These are phyloP conservation scores for Antitrichia curtipendula DNA, from an alignment of 225 moss, liverwort and hornwort species.

Conservation along the genomic window DNA sequence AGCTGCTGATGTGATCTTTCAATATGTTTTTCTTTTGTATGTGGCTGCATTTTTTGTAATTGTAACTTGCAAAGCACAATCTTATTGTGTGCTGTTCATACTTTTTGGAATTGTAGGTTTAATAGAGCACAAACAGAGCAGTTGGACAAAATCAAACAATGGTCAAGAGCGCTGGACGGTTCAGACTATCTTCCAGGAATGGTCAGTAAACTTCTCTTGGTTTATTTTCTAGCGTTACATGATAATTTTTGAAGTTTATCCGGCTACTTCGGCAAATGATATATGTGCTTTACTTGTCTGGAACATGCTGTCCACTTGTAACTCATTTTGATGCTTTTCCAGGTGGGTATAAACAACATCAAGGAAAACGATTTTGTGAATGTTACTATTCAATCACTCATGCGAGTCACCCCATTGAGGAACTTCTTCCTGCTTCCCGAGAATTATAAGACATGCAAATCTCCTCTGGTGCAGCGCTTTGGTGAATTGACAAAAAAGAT, in stretches of 20 bases:
- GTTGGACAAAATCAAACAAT: conserved; percentile 84
- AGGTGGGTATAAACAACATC: conserved; percentile 87
- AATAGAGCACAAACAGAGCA: conserved; percentile 49
- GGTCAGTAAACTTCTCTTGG: conserved; percentile 29
- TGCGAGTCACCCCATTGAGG: conserved; percentile 91
- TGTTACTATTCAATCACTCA: conserved; percentile 85
- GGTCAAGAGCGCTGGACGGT: conserved; percentile 91
- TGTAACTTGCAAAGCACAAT: not conserved
- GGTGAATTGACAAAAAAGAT: conserved; percentile 95
- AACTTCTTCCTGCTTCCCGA: conserved; percentile 88
- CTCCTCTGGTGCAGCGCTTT: conserved; percentile 82
- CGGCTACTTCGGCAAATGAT: not conserved
- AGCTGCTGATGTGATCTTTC: not conserved
- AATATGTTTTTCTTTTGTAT: not conserved
- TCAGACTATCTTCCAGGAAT: conserved; percentile 97
- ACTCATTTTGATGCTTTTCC: not conserved
- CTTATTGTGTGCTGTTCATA: not conserved
- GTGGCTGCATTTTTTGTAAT: not conserved
- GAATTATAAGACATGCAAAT: conserved; percentile 73
- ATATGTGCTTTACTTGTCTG: not conserved
- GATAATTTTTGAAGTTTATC: not conserved
- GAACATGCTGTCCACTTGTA: not conserved
- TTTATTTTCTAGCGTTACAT: not conserved
- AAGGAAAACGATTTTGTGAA: conserved; percentile 96
- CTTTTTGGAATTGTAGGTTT: conserved; percentile 21